A percentile compares a stretch with the other conserved stretches of the same genome.
phyloP scores from a whole-genome alignment of 495 filamentous ascomycete genomes.

The Penicillium coffeae region DNA sequence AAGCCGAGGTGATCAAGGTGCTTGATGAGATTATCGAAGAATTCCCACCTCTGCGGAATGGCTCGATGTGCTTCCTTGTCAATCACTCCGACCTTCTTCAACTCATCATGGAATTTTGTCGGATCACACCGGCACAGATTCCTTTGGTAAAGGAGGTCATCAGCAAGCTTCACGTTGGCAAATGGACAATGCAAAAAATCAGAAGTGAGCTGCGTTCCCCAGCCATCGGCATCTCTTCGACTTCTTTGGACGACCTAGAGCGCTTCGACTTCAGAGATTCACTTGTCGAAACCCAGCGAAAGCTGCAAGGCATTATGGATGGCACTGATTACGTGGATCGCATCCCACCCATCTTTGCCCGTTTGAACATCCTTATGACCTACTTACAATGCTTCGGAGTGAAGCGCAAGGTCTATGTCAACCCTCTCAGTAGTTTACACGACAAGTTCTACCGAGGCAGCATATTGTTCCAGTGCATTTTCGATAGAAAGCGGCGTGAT shows the following conservation, averaged over 20 bases:
- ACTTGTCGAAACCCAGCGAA: conserved; percentile 64
- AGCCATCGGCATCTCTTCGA: conserved; percentile 76
- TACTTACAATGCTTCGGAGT: conserved; percentile 75
- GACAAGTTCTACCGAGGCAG: conserved; percentile 89
- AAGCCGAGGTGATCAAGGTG: conserved; percentile 93
- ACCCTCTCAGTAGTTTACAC: conserved; percentile 82
- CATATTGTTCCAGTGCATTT: conserved; percentile 85
- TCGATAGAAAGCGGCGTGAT: conserved; percentile 77
- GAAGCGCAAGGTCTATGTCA: conserved; percentile 75
- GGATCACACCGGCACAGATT: conserved; percentile 65
- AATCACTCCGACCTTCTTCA: conserved; percentile 85
- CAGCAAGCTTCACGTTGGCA: conserved; percentile 81
- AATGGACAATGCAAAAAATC: conserved; percentile 81
- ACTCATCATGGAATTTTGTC: conserved; percentile 81
- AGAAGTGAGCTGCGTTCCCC: conserved; percentile 77
- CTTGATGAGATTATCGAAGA: conserved; percentile 83
- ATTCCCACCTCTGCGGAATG: conserved; percentile 68
- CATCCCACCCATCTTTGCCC: conserved; percentile 68
- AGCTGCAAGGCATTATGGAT: conserved; percentile 69
- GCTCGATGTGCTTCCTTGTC: conserved; percentile 84
- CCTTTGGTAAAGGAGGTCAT: conserved; percentile 74
- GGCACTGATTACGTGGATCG: conserved; percentile 63
- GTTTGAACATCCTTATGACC: conserved; percentile 68
- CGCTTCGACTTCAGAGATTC: conserved; percentile 85
- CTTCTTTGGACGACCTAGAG: conserved; percentile 84